Percentiles rank a stretch among this genome's conserved stretches.
phyloP scores from a whole-genome alignment of 2,329 filamentous ascomycete genomes.

The Pseudogymnoascus destructans region DNA sequence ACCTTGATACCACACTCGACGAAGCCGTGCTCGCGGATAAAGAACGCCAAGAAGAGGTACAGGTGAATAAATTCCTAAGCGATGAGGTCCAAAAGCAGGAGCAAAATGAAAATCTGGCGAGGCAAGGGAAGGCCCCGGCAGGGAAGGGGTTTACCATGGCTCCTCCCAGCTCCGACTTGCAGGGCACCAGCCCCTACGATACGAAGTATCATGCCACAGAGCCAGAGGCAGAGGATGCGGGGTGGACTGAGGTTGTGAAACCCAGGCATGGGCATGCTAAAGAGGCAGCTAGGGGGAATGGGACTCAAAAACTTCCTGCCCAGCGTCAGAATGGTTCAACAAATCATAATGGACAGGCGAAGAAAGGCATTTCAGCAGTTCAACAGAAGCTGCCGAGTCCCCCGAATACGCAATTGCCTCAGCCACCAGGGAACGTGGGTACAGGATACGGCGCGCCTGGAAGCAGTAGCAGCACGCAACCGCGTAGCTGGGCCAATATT shows the following conservation, averaged over 20 bases:
- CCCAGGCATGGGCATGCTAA: neutral
- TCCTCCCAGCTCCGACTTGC: neutral
- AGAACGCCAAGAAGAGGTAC: neutral
- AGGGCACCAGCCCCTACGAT: no score
- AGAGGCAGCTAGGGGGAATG: neutral
- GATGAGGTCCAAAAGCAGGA: neutral
- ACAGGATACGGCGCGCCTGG: neutral
- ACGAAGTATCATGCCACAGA: neutral
- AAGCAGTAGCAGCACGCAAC: neutral
- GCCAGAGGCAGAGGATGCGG: neutral
- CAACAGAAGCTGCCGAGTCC: neutral
- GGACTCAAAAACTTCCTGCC: neutral
- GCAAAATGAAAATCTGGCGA: neutral
- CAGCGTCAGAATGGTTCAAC: neutral
- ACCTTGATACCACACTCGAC: neutral
- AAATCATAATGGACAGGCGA: neutral
- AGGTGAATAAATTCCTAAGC: neutral
- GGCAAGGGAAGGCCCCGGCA: neutral
- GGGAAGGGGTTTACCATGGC: neutral
- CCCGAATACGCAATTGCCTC: neutral
- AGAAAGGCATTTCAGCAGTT: neutral
- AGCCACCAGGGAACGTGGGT: neutral
- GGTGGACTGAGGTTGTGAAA: neutral
- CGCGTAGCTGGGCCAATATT: constrained; percentile 1
- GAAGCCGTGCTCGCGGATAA: constrained; percentile 1